Evolutionary conservation across 352 stramenopile species (phyloP).

Genomic region (Phytophthora lateralis): DNA sequence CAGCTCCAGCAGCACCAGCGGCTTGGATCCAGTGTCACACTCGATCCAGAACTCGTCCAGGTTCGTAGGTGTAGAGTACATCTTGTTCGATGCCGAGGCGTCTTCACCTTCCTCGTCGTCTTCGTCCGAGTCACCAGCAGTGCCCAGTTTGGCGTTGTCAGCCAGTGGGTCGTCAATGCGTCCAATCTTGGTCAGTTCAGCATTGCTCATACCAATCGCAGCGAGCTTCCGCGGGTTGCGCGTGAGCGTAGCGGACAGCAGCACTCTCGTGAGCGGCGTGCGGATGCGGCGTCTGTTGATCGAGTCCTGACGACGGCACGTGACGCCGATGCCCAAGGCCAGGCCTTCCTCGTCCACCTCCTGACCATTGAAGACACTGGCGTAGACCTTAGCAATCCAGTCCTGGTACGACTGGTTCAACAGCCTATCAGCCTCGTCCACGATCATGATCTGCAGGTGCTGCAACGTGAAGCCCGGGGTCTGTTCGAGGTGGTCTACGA

Average conservation of each 20-base stretch:
- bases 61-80: conserved; percentile 82
- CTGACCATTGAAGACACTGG: conserved; percentile 77
- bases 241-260: conserved; percentile 98
- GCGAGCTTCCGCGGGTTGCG: conserved; percentile 97
- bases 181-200: conserved; percentile 92
- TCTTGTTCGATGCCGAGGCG: conserved; percentile 37
- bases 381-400: conserved; percentile 95
- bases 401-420: conserved; percentile 98
- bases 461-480: conserved; percentile 98
- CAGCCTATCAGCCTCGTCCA: conserved; percentile 98
- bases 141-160: conserved; percentile 68
- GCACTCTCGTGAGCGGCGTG: conserved; percentile 92
- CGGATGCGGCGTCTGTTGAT: conserved; percentile 82
- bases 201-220: conserved; percentile 94
- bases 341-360: conserved; percentile 47
- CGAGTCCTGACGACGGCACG: conserved; percentile 72
- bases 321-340: conserved; percentile 39
- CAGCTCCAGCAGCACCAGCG: conserved; percentile 93
- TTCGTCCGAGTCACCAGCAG: conserved; percentile 37
- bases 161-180: conserved; percentile 62
- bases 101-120: conserved; percentile 31
- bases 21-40: conserved; percentile 95
- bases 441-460: conserved; percentile 96
- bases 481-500: conserved; percentile 97
- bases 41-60: conserved; percentile 91